These are phyloP conservation scores for Amorphotheca resinae DNA, from an alignment of 495 filamentous ascomycete species.

Conservation along the genomic window DNA sequence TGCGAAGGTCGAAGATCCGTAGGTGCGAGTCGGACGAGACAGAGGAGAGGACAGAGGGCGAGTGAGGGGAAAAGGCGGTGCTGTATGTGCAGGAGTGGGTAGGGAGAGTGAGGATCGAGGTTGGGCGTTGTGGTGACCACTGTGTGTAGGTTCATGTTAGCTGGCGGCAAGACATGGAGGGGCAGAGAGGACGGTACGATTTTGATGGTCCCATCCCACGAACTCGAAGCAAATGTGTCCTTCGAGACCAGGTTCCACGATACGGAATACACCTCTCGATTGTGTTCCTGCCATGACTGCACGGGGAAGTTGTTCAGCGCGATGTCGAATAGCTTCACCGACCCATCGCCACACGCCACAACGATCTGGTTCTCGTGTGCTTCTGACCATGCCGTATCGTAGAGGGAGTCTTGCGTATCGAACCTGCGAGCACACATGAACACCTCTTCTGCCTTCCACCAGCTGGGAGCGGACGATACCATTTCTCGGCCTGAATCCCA, in stretches of 20 bases:
- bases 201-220: conserved; percentile 92
- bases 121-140: conserved; percentile 65
- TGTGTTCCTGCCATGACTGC: conserved; percentile 81
- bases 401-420: conserved; percentile 93
- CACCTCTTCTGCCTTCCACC: no score
- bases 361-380: conserved; percentile 87
- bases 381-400: conserved; percentile 89
- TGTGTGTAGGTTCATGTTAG: conserved; percentile 12
- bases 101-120: conserved; percentile 71
- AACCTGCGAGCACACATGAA: conserved; percentile 38
- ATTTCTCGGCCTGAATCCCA: conserved; percentile 74
- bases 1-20: conserved; percentile 80
- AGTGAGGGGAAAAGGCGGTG: conserved; percentile 68
- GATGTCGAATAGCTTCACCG: conserved; percentile 86
- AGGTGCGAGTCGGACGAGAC: conserved; percentile 78
- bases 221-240: conserved; percentile 72
- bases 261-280: conserved; percentile 79
- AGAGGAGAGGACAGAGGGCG: conserved; percentile 62
- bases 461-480: no score
- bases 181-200: conserved; percentile 34
- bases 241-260: conserved; percentile 89
- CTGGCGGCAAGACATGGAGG: conserved; percentile 6
- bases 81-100: conserved; percentile 87
- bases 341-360: conserved; percentile 78
- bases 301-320: conserved; percentile 67